Percentiles rank a stretch among this genome's conserved stretches.
Conservation (phyloP, 441 rosid species). For the Aquilaria agallochum region DNA sequence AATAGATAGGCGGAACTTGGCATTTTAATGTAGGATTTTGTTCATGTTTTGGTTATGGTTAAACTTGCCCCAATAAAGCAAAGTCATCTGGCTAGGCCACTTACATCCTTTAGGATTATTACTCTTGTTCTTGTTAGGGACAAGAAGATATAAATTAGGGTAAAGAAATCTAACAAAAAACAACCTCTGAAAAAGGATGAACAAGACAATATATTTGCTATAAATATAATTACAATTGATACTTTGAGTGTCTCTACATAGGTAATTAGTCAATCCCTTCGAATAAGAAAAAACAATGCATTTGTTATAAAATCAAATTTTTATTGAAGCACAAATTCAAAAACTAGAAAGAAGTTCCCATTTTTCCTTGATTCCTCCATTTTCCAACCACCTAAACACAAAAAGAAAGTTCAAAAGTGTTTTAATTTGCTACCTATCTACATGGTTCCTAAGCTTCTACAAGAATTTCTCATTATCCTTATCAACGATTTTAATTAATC, state of each 20-base stretch:
- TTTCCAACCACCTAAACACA: not conserved
- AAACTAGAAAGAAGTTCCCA: not conserved
- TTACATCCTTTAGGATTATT: too few species aligned
- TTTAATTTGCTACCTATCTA: conserved; percentile 38
- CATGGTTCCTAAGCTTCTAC: conserved; percentile 43
- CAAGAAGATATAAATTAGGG: conserved; percentile 3
- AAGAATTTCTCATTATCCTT: conserved; percentile 61
- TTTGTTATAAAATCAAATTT: too few species aligned
- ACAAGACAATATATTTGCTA: too few species aligned
- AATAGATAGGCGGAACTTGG: too few species aligned
- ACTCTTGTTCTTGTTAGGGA: not conserved
- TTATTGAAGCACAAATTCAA: not conserved
- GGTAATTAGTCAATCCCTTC: too few species aligned
- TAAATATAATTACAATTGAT: too few species aligned
- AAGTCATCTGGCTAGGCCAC: too few species aligned
- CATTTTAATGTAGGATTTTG: too few species aligned
- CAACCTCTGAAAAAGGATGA: not conserved
- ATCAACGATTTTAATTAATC: conserved; percentile 34
- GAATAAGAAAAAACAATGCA: not conserved
- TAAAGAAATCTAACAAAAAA: not conserved
- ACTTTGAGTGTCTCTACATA: too few species aligned
- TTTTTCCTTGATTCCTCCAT: not conserved
- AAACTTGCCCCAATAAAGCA: too few species aligned
- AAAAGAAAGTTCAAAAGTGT: too few species aligned
- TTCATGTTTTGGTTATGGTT: too few species aligned